Evolutionary conservation across 345 rosid species (phyloP).

Genomic region (Erysimum cheiranthoides): DNA sequence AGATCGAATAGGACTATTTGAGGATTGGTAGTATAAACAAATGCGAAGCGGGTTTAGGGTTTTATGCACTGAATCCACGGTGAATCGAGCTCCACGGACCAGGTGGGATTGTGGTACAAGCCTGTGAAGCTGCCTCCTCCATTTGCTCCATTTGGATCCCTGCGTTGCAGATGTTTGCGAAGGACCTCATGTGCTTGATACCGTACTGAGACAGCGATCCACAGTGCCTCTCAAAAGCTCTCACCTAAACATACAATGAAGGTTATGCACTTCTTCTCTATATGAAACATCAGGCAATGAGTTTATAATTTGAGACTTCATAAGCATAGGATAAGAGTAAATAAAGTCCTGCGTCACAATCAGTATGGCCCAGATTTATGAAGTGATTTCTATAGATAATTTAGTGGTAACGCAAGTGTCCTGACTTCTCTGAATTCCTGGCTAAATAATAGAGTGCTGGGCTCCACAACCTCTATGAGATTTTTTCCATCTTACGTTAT

Average conservation of each 20-base stretch:
- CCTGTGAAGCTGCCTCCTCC: slow-evolving; percentile 89
- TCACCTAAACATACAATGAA: slow-evolving; percentile 56
- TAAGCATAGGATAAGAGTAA: slow-evolving; percentile 4
- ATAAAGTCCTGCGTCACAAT: neutral
- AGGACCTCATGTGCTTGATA: slow-evolving; percentile 93
- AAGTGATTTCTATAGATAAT: neutral
- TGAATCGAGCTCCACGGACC: slow-evolving; percentile 86
- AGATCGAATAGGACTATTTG: slow-evolving; percentile 14
- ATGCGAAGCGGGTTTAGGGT: neutral
- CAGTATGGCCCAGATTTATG: slow-evolving; percentile 20
- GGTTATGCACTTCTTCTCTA: neutral
- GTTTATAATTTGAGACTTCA: neutral
- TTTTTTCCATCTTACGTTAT: slow-evolving; percentile 27
- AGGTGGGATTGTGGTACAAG: slow-evolving; percentile 70
- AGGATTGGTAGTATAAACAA: slow-evolving; percentile 18
- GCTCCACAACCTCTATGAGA: slow-evolving; percentile 19
- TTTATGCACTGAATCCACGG: slow-evolving; percentile 83
- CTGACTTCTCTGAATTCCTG: slow-evolving; percentile 2
- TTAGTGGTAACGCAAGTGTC: slow-evolving; percentile 19
- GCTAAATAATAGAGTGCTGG: slow-evolving; percentile 28
- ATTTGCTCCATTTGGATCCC: slow-evolving; percentile 69
- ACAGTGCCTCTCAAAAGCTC: slow-evolving; percentile 85
- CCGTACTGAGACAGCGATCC: slow-evolving; percentile 94
- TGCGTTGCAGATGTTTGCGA: slow-evolving; percentile 91
- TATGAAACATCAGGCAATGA: slow-evolving; percentile 3